Base-by-base conservation (phyloP, 2,329 filamentous ascomycete genomes). In the Pleoardoris graminearum region DNA sequence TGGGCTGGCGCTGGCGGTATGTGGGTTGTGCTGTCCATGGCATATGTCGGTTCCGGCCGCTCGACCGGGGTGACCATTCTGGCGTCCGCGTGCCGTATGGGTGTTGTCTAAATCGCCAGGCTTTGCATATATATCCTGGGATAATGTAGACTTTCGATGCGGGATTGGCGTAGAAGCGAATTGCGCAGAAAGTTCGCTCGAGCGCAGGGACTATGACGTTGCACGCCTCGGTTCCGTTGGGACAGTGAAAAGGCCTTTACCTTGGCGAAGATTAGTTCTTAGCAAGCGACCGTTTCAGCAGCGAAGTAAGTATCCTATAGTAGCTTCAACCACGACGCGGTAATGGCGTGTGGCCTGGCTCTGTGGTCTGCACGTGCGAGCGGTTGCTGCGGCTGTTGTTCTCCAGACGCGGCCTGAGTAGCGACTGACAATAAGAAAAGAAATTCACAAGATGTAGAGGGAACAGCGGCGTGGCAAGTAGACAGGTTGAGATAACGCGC, bases 11-110 rank as follows among this genome's bases (percentile, higher is more conserved):
- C 25, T 12, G 36, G 14, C 14, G 46, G 43, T n/a, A 44, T 16
- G 35, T 59, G 49, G 16, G 56, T 57, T 22, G 58, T 58, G 51
- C 54, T 67, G 39, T 69, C 63, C 68, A 71, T 72, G 16, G 67
- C 60, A 54, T 72, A 75, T 4, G 63, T 69, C 16, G 70, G 70
- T 59, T 75, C 72, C 5, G 66, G 60, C 50, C 69, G 65, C 48
- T 75, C 71, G 36, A 48, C 58, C 12, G 73, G 72, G 19, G 72
- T 71, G 11, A 62, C 67, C 73, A 75, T 75, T 50, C 27, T 58
- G 53, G 54, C 49, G 48, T 46, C 29, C 39, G 22, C 12, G 25
- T 12, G 16, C 16, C n/a, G n/a, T n/a, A n/a, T n/a, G n/a, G n/a
- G 39, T 43, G 16, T 19, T 10, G 25, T 30, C 3, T 17, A 10